These are phyloP conservation scores for apple (Malus domestica) DNA, from an alignment of 306 rosid species.

Conservation along the genomic window ASM211411v1 NC_041798.1:6486001-6486500, in stretches of 20 bases:
- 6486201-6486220: neutral
- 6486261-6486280: neutral
- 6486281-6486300: neutral
- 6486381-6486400: neutral
- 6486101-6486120: neutral
- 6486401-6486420: neutral
- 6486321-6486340: neutral
- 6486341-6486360: neutral
- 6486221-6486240: neutral
- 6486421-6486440: neutral
- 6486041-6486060: too few relatives aligned
- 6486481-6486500: slow-evolving; percentile 75
- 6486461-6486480: slow-evolving; percentile 63
- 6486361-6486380: neutral
- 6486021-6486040: too few relatives aligned
- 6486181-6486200: neutral
- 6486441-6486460: slow-evolving; percentile 7
- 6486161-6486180: too few relatives aligned
- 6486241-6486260: neutral
- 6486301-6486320: neutral
- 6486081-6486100: neutral
- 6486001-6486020: too few relatives aligned
- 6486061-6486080: neutral
- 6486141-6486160: neutral
- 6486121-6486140: too few relatives aligned